phyloP scores from a whole-genome alignment of 164 flowering plant genomes.

The Berberis vulgaris region DNA sequence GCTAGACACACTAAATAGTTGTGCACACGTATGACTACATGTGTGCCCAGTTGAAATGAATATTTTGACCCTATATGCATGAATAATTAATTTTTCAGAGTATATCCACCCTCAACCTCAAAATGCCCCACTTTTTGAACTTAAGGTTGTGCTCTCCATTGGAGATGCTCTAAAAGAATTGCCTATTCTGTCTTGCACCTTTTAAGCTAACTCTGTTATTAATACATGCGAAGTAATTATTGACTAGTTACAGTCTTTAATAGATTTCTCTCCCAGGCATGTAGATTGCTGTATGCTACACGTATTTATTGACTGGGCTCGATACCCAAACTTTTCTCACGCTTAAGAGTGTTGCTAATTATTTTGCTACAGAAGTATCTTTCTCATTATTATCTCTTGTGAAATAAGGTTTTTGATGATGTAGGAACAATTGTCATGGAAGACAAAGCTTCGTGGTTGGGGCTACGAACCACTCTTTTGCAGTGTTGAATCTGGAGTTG shows the following conservation, averaged over 20 bases:
- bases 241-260: neutral
- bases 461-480: conserved; percentile 83
- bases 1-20: too few relatives aligned
- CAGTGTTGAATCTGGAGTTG: conserved; percentile 66
- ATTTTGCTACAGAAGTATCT: neutral
- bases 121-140: neutral
- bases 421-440: conserved; percentile 58
- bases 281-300: neutral
- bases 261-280: neutral
- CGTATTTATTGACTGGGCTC: neutral
- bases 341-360: neutral
- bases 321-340: too few relatives aligned
- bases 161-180: neutral
- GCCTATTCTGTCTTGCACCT: neutral
- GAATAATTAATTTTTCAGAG: neutral
- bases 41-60: too few relatives aligned
- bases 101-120: neutral
- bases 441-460: conserved; percentile 64
- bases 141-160: neutral
- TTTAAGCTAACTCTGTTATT: neutral
- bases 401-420: conserved; percentile 9
- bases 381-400: neutral
- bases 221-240: too few relatives aligned
- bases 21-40: too few relatives aligned
- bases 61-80: neutral